These are phyloP conservation scores for Ganoderma resinaceum DNA, from an alignment of 1,284 basidiomycete species.

Conservation along the genomic window DNA sequence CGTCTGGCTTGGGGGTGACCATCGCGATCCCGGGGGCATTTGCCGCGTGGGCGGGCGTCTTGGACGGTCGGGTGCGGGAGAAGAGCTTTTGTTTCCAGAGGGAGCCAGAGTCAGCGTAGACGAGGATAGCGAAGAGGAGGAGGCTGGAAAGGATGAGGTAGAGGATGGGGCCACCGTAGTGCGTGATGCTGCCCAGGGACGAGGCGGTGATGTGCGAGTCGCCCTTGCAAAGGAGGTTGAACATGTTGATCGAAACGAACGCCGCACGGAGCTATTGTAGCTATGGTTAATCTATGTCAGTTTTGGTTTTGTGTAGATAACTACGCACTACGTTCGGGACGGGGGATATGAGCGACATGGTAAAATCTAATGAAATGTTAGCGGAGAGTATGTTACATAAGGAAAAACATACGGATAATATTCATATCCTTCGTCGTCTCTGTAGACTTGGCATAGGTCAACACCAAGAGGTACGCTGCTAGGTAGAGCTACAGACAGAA, in stretches of 20 bases:
- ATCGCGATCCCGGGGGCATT: background rate
- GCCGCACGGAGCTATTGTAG: conserved; percentile 71
- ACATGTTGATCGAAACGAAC: conserved; percentile 79
- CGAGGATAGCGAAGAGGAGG: conserved; percentile 61
- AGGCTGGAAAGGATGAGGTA: conserved; percentile 71
- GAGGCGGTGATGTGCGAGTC: conserved; percentile 52
- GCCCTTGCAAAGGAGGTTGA: conserved; percentile 77
- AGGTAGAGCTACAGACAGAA: conserved; percentile 69
- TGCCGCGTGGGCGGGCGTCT: background rate
- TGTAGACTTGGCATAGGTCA: conserved; percentile 74
- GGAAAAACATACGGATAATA: conserved; percentile 55
- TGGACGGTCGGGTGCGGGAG: background rate
- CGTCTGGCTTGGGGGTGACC: background rate
- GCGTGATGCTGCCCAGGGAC: conserved; percentile 59
- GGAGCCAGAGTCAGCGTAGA: conserved; percentile 53
- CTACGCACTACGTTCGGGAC: conserved; percentile 71
- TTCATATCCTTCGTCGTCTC: conserved; percentile 61
- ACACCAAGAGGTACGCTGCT: conserved; percentile 68
- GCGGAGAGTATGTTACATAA: background rate
- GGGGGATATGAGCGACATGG: conserved; percentile 70
- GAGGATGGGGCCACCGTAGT: conserved; percentile 78
- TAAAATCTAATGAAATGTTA: conserved; percentile 55
- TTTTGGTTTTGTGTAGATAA: conserved; percentile 8
- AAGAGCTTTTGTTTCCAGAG: background rate
- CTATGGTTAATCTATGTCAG: background rate